Percentiles rank a stretch among this genome's conserved stretches.
phyloP scores from a whole-genome alignment of 1,139 yeast genomes.

The Lizanozyma gosingica region DNA sequence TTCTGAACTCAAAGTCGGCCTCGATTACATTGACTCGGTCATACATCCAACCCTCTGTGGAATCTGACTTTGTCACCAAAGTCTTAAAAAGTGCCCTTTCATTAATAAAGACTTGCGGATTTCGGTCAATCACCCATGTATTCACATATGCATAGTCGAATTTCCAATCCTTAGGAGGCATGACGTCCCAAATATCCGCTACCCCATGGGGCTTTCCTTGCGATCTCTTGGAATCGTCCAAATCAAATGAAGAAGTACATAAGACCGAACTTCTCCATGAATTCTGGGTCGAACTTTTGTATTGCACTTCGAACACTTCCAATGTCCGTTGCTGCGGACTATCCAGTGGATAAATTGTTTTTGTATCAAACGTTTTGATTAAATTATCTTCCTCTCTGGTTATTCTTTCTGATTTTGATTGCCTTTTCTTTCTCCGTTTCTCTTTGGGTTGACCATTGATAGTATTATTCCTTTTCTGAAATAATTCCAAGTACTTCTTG shows the following conservation, averaged over 20 bases:
- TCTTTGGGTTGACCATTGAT: constrained; percentile 7
- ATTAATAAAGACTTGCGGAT: constrained; percentile 21
- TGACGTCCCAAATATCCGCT: constrained; percentile 24
- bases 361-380: constrained; percentile 16
- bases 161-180: constrained; percentile 39
- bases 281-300: constrained; percentile 21
- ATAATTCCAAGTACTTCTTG: constrained; percentile 19
- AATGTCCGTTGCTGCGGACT: constrained; percentile 29
- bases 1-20: constrained; percentile 22
- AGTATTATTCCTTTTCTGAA: constrained; percentile 8
- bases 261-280: constrained; percentile 15
- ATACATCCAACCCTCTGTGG: constrained; percentile 34
- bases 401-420: constrained; percentile 2
- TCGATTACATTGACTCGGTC: constrained; percentile 18
- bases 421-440: constrained; percentile 5
- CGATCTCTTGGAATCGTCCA: constrained; percentile 20
- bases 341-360: constrained; percentile 34
- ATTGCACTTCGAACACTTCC: constrained; percentile 33
- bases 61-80: constrained; percentile 13
- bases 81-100: constrained; percentile 16
- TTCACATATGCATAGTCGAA: constrained; percentile 34
- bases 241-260: constrained; percentile 17
- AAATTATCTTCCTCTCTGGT: constrained; percentile 3
- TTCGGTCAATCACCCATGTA: constrained; percentile 30
- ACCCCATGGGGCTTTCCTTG: constrained; percentile 37